Conservation (phyloP, 1,139 yeast species). For the Magnusiomyces tetraspermus region DNA sequence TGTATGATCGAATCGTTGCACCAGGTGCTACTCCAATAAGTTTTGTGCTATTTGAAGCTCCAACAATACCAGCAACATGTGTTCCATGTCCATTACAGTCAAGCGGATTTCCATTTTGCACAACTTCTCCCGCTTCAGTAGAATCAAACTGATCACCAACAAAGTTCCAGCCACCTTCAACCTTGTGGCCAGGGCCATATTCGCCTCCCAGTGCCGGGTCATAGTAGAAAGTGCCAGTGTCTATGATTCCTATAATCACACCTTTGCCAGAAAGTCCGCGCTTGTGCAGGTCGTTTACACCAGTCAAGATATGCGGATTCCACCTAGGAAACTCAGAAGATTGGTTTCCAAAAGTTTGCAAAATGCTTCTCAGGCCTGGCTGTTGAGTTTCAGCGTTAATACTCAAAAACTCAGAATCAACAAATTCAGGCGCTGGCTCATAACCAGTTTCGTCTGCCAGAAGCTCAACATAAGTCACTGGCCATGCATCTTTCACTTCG, state of each 20-base stretch:
- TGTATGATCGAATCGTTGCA: constrained; percentile 20
- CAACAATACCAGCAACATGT: constrained; percentile 21
- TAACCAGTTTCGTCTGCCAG: constrained; percentile 3
- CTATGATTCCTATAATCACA: constrained; percentile 17
- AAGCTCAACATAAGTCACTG: constrained; percentile 11
- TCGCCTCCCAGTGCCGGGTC: constrained; percentile 22
- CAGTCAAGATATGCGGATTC: constrained; percentile 21
- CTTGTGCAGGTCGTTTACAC: constrained; percentile 18
- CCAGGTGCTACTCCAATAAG: constrained; percentile 21
- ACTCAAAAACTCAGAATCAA: too few species aligned
- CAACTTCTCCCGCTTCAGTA: constrained; percentile 4
- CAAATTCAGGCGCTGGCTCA: too few species aligned
- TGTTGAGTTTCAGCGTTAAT: too few species aligned
- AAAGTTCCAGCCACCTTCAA: constrained; percentile 19
- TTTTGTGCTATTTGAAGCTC: constrained; percentile 13
- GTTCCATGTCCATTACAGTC: constrained; percentile 24
- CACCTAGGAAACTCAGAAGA: constrained; percentile 15
- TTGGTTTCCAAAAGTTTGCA: too few species aligned
- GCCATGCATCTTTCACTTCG: constrained; percentile 15
- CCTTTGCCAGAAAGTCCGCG: constrained; percentile 19
- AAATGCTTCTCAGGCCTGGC: too few species aligned
- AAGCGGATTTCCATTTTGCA: constrained; percentile 15
- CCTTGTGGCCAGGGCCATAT: constrained; percentile 18
- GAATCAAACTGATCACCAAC: constrained; percentile 16
- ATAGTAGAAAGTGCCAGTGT: constrained; percentile 19